Evolutionary conservation across 2,329 filamentous ascomycete genomes (phyloP).

Genomic region (Monosporascus sp.): DNA sequence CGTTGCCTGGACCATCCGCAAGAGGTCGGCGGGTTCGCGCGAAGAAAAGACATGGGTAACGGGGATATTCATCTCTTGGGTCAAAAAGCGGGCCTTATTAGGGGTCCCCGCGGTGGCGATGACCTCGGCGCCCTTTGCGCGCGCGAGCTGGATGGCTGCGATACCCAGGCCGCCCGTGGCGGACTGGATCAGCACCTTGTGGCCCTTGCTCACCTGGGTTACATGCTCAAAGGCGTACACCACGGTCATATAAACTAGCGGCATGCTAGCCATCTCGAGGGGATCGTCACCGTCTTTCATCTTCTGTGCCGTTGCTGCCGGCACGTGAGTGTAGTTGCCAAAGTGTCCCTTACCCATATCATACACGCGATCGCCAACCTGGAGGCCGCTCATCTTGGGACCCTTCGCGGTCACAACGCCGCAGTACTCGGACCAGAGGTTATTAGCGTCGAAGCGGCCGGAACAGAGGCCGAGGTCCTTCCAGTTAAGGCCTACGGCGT

Average conservation of each 20-base stretch:
- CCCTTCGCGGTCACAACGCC: conserved; percentile 18
- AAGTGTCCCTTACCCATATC: conserved; percentile 18
- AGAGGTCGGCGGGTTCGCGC: conserved; percentile 1
- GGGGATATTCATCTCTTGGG: not conserved
- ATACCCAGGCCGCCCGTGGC: conserved; percentile 17
- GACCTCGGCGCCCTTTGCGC: conserved; percentile 8
- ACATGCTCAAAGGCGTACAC: conserved; percentile 22
- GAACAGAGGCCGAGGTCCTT: conserved; percentile 20
- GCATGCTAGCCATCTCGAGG: conserved; percentile 17
- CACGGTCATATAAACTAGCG: conserved; percentile 20
- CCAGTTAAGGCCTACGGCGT: conserved; percentile 21
- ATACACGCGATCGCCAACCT: conserved; percentile 20
- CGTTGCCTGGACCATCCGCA: not conserved
- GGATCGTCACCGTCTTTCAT: conserved; percentile 11
- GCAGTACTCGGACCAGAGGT: conserved; percentile 13
- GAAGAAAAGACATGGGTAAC: conserved; percentile 1
- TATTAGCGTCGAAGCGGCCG: conserved; percentile 16
- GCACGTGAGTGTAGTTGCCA: conserved; percentile 18
- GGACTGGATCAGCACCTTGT: conserved; percentile 21
- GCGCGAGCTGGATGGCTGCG: conserved; percentile 15
- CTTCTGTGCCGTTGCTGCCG: conserved; percentile 14
- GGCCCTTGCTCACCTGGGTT: conserved; percentile 12
- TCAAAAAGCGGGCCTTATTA: not conserved
- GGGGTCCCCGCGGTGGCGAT: conserved; percentile 16
- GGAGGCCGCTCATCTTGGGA: conserved; percentile 6